Evolutionary conservation across 1,284 basidiomycete species (phyloP), one percentile per base, ranked within the genome.

Genomic region (Mycocalia duriaeana): DNA sequence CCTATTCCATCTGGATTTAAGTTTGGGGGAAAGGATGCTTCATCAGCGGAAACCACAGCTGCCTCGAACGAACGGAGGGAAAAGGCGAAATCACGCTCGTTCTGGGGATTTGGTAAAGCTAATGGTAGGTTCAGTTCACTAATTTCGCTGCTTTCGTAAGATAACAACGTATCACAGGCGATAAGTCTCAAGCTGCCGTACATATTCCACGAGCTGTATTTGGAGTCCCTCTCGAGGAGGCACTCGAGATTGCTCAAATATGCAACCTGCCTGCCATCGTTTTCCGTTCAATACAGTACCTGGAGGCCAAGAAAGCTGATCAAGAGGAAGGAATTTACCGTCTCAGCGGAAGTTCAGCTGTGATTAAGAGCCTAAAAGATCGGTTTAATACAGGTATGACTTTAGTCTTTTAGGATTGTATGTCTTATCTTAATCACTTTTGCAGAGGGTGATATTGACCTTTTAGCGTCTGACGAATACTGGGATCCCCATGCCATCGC

Each of bases 301-400:
- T 94, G 47, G 91, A 95, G 71, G 79, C 83, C 25, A 92, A 92
- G 67, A 81, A 91, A 60, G 95, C 95, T 8, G 90, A 96, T 54
- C 82, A 90, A 58, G 95, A 99, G 62, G 95, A 99, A 69, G 95
- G 95, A 28, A 96, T 99, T 55, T 99, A 99, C 69, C 84, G 95
- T 45, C 71, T 99, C 46, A 93, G 89, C 57, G 94, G 93, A 6
- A 92, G 89, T 59, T 90, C 90, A 49, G 91, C 92, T 23, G 92
- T 94, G 45, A 94, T 98, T 72, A 97, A 97, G 73, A 82, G 75
- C 39, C 73, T 99, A 49, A 93, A 89, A 61, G 95, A 98, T 60
- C 80, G 85, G 50, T 99, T 98, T 72, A 96, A 98, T 65, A 65
- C 74, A 53, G 89, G 89, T 90, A 58, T 55, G 79, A 70, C 13